Conservation (phyloP, 139 green algal species). For the Chlamydomonas eustigma region DNA sequence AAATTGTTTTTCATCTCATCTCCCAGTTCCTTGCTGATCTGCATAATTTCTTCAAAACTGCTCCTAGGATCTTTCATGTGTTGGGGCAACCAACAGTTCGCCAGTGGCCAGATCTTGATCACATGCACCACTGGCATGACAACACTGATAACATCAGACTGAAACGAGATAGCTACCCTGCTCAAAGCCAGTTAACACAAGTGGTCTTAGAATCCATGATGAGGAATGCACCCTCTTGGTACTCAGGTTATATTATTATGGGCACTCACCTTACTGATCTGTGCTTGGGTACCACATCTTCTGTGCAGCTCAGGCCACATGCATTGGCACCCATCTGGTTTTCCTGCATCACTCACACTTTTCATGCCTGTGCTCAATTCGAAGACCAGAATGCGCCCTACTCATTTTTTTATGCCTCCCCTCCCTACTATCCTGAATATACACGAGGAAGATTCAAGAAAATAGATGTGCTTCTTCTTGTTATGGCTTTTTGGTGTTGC, state of each 20-base stretch:
- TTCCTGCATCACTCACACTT: no score
- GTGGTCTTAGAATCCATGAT: background rate
- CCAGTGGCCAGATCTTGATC: constrained; percentile 21
- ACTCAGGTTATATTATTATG: background rate
- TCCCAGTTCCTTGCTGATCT: background rate
- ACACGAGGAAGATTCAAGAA: no score
- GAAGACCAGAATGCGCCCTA: no score
- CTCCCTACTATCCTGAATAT: no score
- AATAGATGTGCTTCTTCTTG: no score
- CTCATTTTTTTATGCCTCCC: no score
- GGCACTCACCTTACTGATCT: background rate
- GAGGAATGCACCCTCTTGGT: background rate
- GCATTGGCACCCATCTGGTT: no score
- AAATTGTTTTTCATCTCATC: background rate
- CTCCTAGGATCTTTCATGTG: constrained; percentile 40
- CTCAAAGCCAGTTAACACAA: background rate
- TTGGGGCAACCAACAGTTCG: constrained; percentile 44
- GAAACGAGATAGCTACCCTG: background rate
- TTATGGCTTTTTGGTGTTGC: no score
- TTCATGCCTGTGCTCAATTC: no score
- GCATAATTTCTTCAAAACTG: no score
- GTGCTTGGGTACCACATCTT: no score
- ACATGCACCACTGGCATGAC: constrained; percentile 51
- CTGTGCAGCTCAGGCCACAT: no score
- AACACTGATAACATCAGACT: constrained; percentile 24